Conservation (phyloP, 805 yeast genomes). For the Yamadazyma akitaensis region DNA sequence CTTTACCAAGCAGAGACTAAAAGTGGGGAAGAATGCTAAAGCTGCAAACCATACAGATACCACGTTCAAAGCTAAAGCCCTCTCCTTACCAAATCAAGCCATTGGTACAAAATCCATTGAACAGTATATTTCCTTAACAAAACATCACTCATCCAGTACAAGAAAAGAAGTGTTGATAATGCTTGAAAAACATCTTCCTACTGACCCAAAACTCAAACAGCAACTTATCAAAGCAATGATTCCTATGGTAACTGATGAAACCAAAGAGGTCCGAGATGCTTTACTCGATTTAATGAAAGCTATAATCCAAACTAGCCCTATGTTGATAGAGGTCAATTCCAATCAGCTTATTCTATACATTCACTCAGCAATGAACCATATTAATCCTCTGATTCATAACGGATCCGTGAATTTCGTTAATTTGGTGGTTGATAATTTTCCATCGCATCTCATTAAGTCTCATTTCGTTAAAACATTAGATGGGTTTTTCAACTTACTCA, state of each 20-base stretch:
- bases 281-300: slow-evolving; percentile 46
- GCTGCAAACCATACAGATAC: slow-evolving; percentile 82
- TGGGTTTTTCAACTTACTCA: slow-evolving; percentile 64
- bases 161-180: slow-evolving; percentile 66
- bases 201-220: slow-evolving; percentile 48
- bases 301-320: slow-evolving; percentile 48
- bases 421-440: slow-evolving; percentile 53
- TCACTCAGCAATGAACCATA: slow-evolving; percentile 92
- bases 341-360: slow-evolving; percentile 65
- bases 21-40: slow-evolving; percentile 80
- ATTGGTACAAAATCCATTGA: slow-evolving; percentile 38
- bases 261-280: slow-evolving; percentile 60
- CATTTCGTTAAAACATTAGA: slow-evolving; percentile 69
- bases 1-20: slow-evolving; percentile 72
- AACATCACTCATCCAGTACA: slow-evolving; percentile 68
- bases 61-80: slow-evolving; percentile 69
- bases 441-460: slow-evolving; percentile 54
- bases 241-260: slow-evolving; percentile 66
- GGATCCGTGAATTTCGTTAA: slow-evolving; percentile 70
- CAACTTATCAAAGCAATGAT: slow-evolving; percentile 54
- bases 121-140: slow-evolving; percentile 64
- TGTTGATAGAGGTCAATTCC: slow-evolving; percentile 59
- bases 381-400: slow-evolving; percentile 67
- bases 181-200: slow-evolving; percentile 51
- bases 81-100: slow-evolving; percentile 46